Evolutionary conservation across 2,329 filamentous ascomycete genomes (phyloP).

Genomic region (Teratosphaeria viscida): DNA sequence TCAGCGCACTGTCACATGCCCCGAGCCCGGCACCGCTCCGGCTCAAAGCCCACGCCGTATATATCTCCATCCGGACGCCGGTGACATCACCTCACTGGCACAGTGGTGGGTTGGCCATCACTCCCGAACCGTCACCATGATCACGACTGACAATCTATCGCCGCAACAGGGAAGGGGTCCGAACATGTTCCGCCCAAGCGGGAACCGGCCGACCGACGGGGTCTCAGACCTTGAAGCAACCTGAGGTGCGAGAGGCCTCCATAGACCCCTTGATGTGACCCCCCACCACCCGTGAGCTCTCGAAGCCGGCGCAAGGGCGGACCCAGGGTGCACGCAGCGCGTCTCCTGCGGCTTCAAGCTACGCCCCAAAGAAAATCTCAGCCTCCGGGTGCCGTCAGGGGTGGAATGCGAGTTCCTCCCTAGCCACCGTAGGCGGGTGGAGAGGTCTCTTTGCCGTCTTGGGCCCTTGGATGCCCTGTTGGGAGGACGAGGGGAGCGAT

Average conservation of each 20-base stretch:
- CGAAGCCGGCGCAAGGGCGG: neutral
- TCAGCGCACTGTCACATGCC: neutral
- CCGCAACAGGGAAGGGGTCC: neutral
- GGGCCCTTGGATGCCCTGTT: neutral
- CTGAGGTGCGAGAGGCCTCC: neutral
- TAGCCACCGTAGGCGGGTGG: neutral
- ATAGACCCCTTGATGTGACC: neutral
- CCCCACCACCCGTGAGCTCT: too few species aligned
- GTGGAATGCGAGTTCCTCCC: neutral
- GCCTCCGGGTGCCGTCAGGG: neutral
- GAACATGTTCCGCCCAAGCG: neutral
- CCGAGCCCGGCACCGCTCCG: neutral
- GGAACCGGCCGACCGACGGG: neutral
- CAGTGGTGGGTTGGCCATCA: neutral
- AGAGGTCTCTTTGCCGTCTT: neutral
- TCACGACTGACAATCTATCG: too few species aligned
- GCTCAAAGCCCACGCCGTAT: neutral
- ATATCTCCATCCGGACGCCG: neutral
- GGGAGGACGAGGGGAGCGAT: neutral
- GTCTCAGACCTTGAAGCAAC: neutral
- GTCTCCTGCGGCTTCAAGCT: neutral
- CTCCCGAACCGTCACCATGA: neutral
- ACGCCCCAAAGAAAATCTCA: neutral
- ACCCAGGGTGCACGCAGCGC: neutral
- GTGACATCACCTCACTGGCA: neutral